Conservation (phyloP, 176 grass and related monocot species). For the Rhynchospora tenuis region DNA sequence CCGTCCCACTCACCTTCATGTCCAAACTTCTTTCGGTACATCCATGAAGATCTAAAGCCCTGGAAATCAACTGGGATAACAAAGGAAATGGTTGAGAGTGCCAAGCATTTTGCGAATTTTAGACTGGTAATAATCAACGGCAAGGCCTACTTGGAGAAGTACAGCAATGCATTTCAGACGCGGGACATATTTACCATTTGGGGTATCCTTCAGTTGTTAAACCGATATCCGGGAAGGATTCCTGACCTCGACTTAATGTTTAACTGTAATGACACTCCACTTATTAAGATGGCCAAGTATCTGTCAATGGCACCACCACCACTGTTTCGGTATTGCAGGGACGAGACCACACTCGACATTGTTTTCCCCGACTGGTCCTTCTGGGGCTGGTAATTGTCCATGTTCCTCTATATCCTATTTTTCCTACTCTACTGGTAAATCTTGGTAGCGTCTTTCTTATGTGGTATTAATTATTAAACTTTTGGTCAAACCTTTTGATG, state of each 20-base stretch:
- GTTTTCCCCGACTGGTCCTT: constrained; percentile 90
- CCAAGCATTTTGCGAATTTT: constrained; percentile 32
- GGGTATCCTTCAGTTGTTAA: constrained; percentile 60
- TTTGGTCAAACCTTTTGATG: neutral
- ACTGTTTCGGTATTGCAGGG: constrained; percentile 56
- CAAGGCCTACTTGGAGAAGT: constrained; percentile 45
- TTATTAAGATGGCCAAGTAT: constrained; percentile 33
- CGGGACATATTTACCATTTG: constrained; percentile 64
- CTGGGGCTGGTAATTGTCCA: constrained; percentile 56
- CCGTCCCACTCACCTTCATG: constrained; percentile 9
- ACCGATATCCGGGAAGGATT: constrained; percentile 44
- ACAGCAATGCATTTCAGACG: constrained; percentile 43
- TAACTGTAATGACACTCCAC: constrained; percentile 44
- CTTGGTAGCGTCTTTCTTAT: neutral
- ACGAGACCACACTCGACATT: constrained; percentile 37
- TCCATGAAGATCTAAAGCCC: constrained; percentile 51
- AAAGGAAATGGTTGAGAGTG: constrained; percentile 40
- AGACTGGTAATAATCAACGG: constrained; percentile 52
- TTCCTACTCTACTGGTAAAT: neutral
- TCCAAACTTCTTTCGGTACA: constrained; percentile 46
- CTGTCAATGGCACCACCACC: constrained; percentile 16
- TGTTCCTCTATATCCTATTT: neutral
- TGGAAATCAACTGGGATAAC: constrained; percentile 56
- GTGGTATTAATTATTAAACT: neutral
- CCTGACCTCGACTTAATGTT: constrained; percentile 80